Conservation (phyloP, 2,329 filamentous ascomycete genomes). For the Diaporthe australafricana region DNA sequence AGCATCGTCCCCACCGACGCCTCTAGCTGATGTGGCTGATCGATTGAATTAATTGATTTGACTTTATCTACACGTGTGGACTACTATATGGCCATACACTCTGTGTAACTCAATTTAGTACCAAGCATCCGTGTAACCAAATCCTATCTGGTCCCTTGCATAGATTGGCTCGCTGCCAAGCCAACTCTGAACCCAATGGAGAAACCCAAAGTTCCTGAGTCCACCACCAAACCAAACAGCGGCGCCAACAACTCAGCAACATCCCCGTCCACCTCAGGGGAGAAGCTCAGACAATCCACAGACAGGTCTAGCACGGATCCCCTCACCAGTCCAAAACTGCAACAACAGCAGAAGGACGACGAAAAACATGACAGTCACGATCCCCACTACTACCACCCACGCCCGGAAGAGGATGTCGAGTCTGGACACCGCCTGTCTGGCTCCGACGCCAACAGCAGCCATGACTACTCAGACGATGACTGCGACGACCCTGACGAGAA, state of each 20-base stretch:
- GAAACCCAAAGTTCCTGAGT: neutral
- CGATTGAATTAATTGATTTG: neutral
- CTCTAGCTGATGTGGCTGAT: neutral
- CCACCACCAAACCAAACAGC: neutral
- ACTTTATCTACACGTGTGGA: neutral
- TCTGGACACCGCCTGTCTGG: constrained; percentile 20
- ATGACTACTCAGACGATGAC: constrained; percentile 19
- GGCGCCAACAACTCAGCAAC: neutral
- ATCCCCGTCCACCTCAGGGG: neutral
- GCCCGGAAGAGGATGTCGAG: constrained; percentile 31
- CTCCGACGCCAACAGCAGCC: constrained; percentile 25
- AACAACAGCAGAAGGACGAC: neutral
- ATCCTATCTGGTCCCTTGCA: constrained; percentile 1
- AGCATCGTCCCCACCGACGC: neutral
- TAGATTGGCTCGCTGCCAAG: constrained; percentile 9
- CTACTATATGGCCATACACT: neutral
- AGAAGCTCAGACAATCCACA: neutral
- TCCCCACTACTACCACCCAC: constrained; percentile 28
- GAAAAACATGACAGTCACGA: neutral
- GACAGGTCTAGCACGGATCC: neutral
- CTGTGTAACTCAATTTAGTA: constrained; percentile 20
- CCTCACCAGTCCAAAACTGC: neutral
- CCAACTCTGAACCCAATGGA: constrained; percentile 6
- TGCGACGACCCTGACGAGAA: constrained; percentile 31
- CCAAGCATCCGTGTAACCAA: neutral